Evolutionary conservation across 176 grass and related monocot species (phyloP).

Genomic region (Triticum aestivum): DNA sequence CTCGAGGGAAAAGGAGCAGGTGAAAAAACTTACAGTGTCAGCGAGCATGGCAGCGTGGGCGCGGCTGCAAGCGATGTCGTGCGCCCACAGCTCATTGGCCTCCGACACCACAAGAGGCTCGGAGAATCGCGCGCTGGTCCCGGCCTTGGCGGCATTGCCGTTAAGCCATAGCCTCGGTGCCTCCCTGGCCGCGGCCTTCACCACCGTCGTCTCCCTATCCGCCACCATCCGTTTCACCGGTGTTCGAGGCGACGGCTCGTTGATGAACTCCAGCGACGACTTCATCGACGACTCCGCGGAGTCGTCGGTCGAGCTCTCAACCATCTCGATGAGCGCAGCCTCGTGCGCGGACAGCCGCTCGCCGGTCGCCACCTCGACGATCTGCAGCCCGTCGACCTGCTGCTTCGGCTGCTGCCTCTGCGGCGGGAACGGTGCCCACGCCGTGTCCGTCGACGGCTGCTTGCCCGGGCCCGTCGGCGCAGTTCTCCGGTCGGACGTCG

Average conservation of each 20-base stretch:
- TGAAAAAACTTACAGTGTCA: slow-evolving; percentile 35
- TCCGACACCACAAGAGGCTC: slow-evolving; percentile 27
- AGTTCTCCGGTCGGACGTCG: slow-evolving; percentile 6
- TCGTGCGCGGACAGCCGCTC: slow-evolving; percentile 43
- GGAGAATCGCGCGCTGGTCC: slow-evolving; percentile 25
- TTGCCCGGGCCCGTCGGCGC: not conserved
- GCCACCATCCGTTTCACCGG: not conserved
- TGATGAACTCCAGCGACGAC: slow-evolving; percentile 37
- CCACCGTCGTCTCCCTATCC: not conserved
- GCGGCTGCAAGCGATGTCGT: slow-evolving; percentile 51
- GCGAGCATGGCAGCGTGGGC: slow-evolving; percentile 51
- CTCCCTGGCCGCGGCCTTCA: slow-evolving; percentile 22
- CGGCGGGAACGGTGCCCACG: slow-evolving; percentile 6
- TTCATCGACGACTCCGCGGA: slow-evolving; percentile 37
- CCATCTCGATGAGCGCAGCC: slow-evolving; percentile 47
- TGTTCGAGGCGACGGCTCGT: not conserved
- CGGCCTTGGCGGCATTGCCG: slow-evolving; percentile 12
- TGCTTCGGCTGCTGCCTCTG: slow-evolving; percentile 18
- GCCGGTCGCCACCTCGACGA: slow-evolving; percentile 42
- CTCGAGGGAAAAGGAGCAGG: too few species aligned
- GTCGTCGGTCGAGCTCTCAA: slow-evolving; percentile 27
- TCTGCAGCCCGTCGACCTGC: slow-evolving; percentile 30
- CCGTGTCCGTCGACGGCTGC: slow-evolving; percentile 17
- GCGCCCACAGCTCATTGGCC: slow-evolving; percentile 38
- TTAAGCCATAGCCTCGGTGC: slow-evolving; percentile 18